Base-by-base conservation (phyloP, 768 basidiomycete species). In the Kwoniella dendrophila region DNA sequence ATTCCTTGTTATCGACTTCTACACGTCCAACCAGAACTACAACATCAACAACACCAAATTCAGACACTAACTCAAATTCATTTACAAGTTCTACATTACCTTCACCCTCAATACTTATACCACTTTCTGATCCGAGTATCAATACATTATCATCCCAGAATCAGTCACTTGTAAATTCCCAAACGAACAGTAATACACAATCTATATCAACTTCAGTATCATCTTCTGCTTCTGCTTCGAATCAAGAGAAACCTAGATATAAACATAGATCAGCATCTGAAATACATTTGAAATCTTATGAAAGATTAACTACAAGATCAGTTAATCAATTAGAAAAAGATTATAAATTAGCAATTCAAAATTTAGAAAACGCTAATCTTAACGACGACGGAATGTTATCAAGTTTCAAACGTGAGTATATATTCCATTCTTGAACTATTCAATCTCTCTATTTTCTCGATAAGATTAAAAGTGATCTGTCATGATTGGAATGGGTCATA, bases 391-490 rank as follows among this genome's bases (percentile, higher is more conserved):
- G 70, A 49, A 75, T 75, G 71, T 68, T 75, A 56, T 72, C 71
- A 41, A 70, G 69, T 54, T 72, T 72, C 60, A 75, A 75, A 63
- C 71, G 71, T 75, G 71, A 70, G 70, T 72, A 4, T 18, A 20
- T 18, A 22, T 18, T 22, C 40, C 16, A 1, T 22, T 14, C 5
- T 20, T 27, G 18, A 22, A 40, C 29, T 20, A 26, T 30, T 36
- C 34, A 29, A 12, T 43, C n/a, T 36, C 5, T 27, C 22, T 24
- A 24, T 52, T 14, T 44, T 26, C 20, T 8, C n/a, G n/a, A n/a
- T n/a, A n/a, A n/a, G n/a, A n/a, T n/a, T n/a, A n/a, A n/a, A n/a
- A n/a, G n/a, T n/a, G n/a, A n/a, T n/a, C n/a, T n/a, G n/a, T n/a
- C n/a, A n/a, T n/a, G n/a, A n/a, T n/a, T n/a, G n/a, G n/a, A n/a